phyloP scores from a whole-genome alignment of 495 filamentous ascomycete species.

The Venustampulla echinocandica region DNA sequence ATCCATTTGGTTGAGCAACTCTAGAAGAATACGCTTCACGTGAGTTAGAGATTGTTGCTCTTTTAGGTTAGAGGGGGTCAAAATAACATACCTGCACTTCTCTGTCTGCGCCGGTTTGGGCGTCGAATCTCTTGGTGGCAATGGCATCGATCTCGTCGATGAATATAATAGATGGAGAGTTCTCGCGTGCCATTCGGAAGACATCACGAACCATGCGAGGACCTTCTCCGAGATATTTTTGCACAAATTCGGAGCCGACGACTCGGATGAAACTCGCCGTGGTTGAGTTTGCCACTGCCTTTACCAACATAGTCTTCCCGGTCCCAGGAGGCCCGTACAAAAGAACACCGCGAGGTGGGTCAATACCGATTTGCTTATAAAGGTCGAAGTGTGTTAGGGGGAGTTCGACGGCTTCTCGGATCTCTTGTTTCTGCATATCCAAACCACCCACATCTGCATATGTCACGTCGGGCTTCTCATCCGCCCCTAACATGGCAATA shows the following conservation, averaged over 20 bases:
- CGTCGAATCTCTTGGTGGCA: constrained; percentile 97
- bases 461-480: constrained; percentile 97
- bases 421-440: constrained; percentile 99
- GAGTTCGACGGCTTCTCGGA: constrained; percentile 92
- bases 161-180: constrained; percentile 97
- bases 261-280: constrained; percentile 98
- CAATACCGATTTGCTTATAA: constrained; percentile 80
- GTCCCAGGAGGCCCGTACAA: constrained; percentile 95
- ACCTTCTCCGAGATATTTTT: constrained; percentile 96
- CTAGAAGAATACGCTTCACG: constrained; percentile 91
- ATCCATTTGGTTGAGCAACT: constrained; percentile 98
- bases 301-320: constrained; percentile 98
- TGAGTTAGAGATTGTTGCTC: no score
- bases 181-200: constrained; percentile 97
- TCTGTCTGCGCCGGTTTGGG: constrained; percentile 92
- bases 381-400: constrained; percentile 95
- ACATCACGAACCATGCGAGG: constrained; percentile 98
- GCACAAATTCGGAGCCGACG: constrained; percentile 95
- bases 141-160: constrained; percentile 99
- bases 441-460: constrained; percentile 96
- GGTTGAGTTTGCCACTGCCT: constrained; percentile 95
- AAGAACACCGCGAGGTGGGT: constrained; percentile 91
- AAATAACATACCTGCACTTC: no score
- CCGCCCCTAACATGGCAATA: constrained; percentile 92
- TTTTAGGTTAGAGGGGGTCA: no score